These are phyloP conservation scores for Physaria fendleri DNA, from an alignment of 345 rosid species.

Conservation along the genomic window DNA sequence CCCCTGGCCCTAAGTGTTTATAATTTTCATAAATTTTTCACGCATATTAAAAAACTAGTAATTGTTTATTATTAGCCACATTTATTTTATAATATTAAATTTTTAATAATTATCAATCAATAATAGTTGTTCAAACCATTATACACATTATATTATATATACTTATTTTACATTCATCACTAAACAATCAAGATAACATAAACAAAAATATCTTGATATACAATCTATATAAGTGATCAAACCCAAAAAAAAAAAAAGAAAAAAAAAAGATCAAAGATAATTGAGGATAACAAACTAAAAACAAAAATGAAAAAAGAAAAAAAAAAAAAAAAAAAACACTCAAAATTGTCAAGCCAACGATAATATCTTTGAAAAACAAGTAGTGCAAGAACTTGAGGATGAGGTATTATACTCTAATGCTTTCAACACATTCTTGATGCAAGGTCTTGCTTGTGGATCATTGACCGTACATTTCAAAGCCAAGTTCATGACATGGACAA, in stretches of 20 bases:
- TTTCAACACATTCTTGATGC: slow-evolving; percentile 39
- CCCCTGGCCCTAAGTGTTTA: too few species aligned
- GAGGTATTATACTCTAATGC: slow-evolving; percentile 43
- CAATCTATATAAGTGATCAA: slow-evolving; percentile 5
- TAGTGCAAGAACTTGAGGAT: slow-evolving; percentile 21
- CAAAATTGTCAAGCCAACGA: slow-evolving; percentile 34
- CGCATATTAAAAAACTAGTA: too few species aligned
- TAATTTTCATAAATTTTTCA: too few species aligned
- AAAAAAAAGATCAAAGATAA: too few species aligned
- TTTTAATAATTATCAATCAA: too few species aligned
- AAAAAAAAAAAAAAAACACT: background rate
- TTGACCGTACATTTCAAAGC: slow-evolving; percentile 66
- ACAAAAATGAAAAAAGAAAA: background rate
- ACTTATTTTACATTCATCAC: background rate
- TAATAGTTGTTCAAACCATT: slow-evolving; percentile 21
- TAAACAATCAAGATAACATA: slow-evolving; percentile 32
- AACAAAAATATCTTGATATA: slow-evolving; percentile 26
- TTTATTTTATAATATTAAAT: too few species aligned
- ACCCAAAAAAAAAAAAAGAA: background rate
- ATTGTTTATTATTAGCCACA: too few species aligned
- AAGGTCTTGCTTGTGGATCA: slow-evolving; percentile 64
- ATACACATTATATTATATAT: slow-evolving; percentile 19
- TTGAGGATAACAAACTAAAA: too few species aligned
- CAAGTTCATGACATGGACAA: slow-evolving; percentile 56
- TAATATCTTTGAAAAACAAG: slow-evolving; percentile 29